Evolutionary conservation across 2,329 filamentous ascomycete species (phyloP), one percentile per base, ranked within the genome.

Genomic region (Westerdykella aurantiaca): DNA sequence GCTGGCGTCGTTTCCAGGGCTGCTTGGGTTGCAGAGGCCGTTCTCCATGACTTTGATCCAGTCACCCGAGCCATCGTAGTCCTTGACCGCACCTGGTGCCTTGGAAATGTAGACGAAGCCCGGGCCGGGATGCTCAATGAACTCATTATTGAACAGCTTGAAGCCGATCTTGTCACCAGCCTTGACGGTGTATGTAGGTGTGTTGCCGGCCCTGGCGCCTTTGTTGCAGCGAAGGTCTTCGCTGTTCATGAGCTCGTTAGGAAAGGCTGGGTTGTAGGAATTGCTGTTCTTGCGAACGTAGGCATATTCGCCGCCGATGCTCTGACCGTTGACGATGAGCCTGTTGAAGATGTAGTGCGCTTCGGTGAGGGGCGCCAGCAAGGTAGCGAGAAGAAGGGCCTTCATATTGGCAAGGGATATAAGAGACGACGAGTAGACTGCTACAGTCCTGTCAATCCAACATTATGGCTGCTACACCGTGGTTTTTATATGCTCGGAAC

Each of bases 51-150:
- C 61, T 53, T 67, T 67, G 49, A 58, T 52, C 64, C 64, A 67
- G 38, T 63, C 61, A n/a, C 62, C 75, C 42, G 83, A 77, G 51
- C 83, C 82, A 66, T 88, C 84, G 57, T 85, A 82, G 31, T 74
- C 75, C 58, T 83, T 78, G 47, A 86, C 75, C 62, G 81, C 83
- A 66, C 83, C 78, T 49, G 85, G 72, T 45, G 76, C 79, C 62
- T 72, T 66, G 47, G 55, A 58, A 45, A 67, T 55, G 54, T 67
- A 67, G 16, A 66, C 62, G 39, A 66, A 64, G 14, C 62, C 56
- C n/a, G 63, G 63, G 18, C 64, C 63, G 11, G 64, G 64, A 34
- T 67, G 63, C 47, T 64, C 67, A 56, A 78, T 70, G 56, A 72
- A 57, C 51, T 73, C 68, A 57, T 71, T 69, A 68, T 75, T 63